phyloP scores from a whole-genome alignment of 805 yeast genomes.

The Wickerhamomyces hampshirensis region DNA sequence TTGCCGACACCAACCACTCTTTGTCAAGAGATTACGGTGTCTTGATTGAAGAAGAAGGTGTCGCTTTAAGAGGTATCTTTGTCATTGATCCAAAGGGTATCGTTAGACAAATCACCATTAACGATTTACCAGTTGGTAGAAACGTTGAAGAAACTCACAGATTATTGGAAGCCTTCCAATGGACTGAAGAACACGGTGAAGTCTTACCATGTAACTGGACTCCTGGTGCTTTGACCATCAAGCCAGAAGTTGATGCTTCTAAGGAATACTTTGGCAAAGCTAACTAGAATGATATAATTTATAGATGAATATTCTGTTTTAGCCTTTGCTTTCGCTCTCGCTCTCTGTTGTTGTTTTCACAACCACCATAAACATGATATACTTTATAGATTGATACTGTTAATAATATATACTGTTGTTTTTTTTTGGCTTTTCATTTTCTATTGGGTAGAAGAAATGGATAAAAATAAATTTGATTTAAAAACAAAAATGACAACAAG shows the following conservation, averaged over 20 bases:
- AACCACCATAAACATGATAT: neutral
- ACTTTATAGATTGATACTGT: neutral
- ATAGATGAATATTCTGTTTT: neutral
- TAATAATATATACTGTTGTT: no score
- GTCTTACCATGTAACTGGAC: conserved; percentile 99
- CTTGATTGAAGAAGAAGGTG: conserved; percentile 90
- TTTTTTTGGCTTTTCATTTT: no score
- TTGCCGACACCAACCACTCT: conserved; percentile 96
- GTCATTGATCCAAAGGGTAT: conserved; percentile 93
- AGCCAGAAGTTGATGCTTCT: conserved; percentile 72
- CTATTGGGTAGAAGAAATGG: no score
- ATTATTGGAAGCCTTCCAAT: conserved; percentile 98
- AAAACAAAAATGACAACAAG: no score
- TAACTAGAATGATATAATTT: conserved; percentile 26
- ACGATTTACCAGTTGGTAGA: conserved; percentile 99
- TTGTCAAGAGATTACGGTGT: conserved; percentile 97
- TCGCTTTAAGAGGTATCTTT: conserved; percentile 97
- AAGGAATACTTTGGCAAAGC: conserved; percentile 73
- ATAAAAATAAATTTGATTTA: no score
- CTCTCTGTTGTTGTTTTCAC: no score
- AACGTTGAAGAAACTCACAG: conserved; percentile 97
- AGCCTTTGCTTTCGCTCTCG: no score
- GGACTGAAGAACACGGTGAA: conserved; percentile 98
- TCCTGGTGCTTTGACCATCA: conserved; percentile 89
- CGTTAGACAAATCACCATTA: conserved; percentile 95